phyloP scores from a whole-genome alignment of 2,329 filamentous ascomycete species.

The Aspergillus cejpii region DNA sequence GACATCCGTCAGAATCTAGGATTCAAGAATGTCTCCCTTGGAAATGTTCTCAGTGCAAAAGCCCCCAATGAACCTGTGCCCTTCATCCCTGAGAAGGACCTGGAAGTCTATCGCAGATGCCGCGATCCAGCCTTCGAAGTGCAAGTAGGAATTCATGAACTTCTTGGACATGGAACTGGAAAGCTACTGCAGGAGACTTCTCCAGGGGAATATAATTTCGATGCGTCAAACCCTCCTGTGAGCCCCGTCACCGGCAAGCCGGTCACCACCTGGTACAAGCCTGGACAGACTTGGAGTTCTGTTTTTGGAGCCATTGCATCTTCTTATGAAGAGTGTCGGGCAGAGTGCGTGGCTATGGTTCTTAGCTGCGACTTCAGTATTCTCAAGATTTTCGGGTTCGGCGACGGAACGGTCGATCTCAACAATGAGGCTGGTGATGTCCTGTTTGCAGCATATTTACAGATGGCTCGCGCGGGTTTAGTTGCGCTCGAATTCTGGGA shows the following conservation, averaged over 20 bases:
- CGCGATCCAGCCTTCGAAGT: conserved; percentile 88
- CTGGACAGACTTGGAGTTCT: conserved; percentile 88
- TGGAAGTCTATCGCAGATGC: conserved; percentile 71
- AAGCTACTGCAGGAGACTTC: conserved; percentile 88
- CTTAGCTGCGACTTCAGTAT: conserved; percentile 83
- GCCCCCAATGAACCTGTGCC: conserved; percentile 87
- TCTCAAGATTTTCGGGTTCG: conserved; percentile 85
- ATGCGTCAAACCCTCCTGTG: conserved; percentile 69
- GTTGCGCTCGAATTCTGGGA: conserved; percentile 91
- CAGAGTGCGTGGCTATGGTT: conserved; percentile 89
- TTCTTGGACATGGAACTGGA: conserved; percentile 82
- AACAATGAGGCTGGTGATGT: conserved; percentile 74
- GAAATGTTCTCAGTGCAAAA: conserved; percentile 87
- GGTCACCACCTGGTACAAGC: conserved; percentile 83
- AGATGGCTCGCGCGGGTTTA: conserved; percentile 90
- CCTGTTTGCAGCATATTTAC: conserved; percentile 78
- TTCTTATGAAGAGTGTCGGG: conserved; percentile 89
- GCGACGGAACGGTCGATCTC: conserved; percentile 67
- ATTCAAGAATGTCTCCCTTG: conserved; percentile 71
- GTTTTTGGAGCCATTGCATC: conserved; percentile 84
- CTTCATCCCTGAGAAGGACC: conserved; percentile 73
- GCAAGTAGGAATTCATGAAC: conserved; percentile 89
- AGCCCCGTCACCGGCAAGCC: conserved; percentile 73
- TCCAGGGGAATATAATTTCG: conserved; percentile 80
- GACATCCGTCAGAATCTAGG: conserved; percentile 56